A percentile compares a stretch with the other conserved stretches of the same genome.
These are phyloP conservation scores for Microsporum canis DNA, from an alignment of 2,329 filamentous ascomycete species.

Conservation along the genomic window DNA sequence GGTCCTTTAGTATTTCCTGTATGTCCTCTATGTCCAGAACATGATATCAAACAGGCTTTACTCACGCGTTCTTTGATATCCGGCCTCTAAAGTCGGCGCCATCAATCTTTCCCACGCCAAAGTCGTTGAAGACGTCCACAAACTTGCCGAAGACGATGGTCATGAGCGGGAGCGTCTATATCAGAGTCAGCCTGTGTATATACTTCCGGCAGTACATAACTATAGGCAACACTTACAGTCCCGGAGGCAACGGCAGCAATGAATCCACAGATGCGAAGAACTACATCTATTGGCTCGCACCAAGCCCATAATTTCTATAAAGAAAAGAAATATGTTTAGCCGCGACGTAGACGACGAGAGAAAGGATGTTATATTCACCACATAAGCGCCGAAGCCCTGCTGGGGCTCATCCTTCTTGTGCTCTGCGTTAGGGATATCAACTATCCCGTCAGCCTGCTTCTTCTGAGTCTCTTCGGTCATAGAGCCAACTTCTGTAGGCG, in stretches of 20 bases:
- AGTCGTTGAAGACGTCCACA: constrained; percentile 38
- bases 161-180: constrained; percentile 33
- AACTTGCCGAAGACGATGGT: constrained; percentile 43
- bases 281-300: constrained; percentile 10
- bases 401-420: constrained; percentile 6
- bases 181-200: background rate
- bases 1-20: background rate
- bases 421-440: constrained; percentile 8
- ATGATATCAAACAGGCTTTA: background rate
- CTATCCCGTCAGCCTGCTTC: constrained; percentile 5
- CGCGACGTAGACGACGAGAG: background rate
- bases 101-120: constrained; percentile 23
- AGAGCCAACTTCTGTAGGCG: background rate
- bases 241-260: constrained; percentile 10
- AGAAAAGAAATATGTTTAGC: background rate
- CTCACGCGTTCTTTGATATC: constrained; percentile 28
- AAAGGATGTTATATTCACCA: constrained; percentile 7
- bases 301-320: constrained; percentile 13
- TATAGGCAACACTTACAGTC: constrained; percentile 4
- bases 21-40: no score
- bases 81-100: constrained; percentile 29
- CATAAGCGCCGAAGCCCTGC: constrained; percentile 11
- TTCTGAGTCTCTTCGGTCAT: background rate
- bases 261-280: constrained; percentile 9
- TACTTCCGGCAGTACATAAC: background rate